Conservation (phyloP, 345 rosid genomes). For the Viola odorata region DNA sequence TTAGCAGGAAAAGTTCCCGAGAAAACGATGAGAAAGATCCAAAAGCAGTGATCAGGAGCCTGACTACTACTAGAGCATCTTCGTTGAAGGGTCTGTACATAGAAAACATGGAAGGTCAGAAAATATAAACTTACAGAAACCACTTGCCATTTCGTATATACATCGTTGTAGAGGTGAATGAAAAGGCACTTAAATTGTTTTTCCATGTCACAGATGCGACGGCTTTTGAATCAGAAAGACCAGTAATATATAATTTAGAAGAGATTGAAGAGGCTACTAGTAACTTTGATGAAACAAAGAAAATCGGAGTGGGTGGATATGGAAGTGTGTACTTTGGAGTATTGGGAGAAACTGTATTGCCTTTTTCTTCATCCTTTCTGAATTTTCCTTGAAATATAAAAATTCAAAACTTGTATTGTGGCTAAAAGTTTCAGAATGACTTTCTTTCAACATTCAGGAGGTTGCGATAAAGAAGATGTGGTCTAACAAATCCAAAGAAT, state of each 20-base stretch:
- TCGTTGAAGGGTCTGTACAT: constrained; percentile 28
- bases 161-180: neutral
- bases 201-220: constrained; percentile 23
- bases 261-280: constrained; percentile 54
- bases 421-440: too few relatives aligned
- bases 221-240: constrained; percentile 49
- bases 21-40: constrained; percentile 15
- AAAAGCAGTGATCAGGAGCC: constrained; percentile 31
- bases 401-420: neutral
- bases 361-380: neutral
- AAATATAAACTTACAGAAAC: neutral
- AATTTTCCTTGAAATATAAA: neutral
- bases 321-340: constrained; percentile 50
- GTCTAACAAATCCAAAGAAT: constrained; percentile 62
- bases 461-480: constrained; percentile 68
- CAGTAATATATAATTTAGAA: constrained; percentile 34
- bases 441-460: constrained; percentile 34
- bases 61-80: constrained; percentile 22
- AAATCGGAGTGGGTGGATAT: constrained; percentile 55
- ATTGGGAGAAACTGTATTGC: constrained; percentile 33
- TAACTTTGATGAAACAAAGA: constrained; percentile 43
- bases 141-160: neutral
- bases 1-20: constrained; percentile 20
- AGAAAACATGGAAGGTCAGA: constrained; percentile 45
- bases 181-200: neutral